Conservation (phyloP, 164 flowering plant genomes). For the Piper longum region DNA sequence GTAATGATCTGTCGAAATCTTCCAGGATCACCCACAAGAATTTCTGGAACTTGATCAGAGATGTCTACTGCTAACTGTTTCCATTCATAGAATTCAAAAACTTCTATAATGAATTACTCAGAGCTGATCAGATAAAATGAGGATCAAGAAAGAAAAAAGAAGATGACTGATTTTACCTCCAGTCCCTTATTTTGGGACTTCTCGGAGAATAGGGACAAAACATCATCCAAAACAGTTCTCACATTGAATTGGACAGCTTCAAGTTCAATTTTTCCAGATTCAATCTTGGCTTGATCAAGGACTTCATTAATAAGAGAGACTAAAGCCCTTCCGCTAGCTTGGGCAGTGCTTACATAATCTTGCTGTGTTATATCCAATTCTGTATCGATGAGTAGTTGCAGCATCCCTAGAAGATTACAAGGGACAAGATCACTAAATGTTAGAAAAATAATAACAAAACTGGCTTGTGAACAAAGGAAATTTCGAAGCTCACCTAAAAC, state of each 20-base stretch:
- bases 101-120: neutral
- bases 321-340: conserved; percentile 83
- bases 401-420: conserved; percentile 48
- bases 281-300: conserved; percentile 92
- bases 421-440: neutral
- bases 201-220: conserved; percentile 83
- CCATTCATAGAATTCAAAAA: conserved; percentile 6
- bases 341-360: conserved; percentile 87
- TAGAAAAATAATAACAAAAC: neutral
- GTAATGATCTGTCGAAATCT: conserved; percentile 88
- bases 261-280: conserved; percentile 93
- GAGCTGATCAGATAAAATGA: neutral
- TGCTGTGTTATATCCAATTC: conserved; percentile 76
- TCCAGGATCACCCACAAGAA: conserved; percentile 83
- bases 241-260: conserved; percentile 69
- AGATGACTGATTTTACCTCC: conserved; percentile 37
- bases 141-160: neutral
- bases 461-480: neutral
- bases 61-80: conserved; percentile 74
- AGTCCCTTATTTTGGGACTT: conserved; percentile 85
- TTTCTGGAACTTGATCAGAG: conserved; percentile 72
- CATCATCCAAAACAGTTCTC: conserved; percentile 76
- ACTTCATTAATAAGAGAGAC: conserved; percentile 87
- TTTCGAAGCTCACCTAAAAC: conserved; percentile 56
- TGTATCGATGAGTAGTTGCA: conserved; percentile 92